Evolutionary conservation across 192 early-diverging fungal species (phyloP), one percentile per base, ranked within the genome.

Genomic region (Coemansia sp.): DNA sequence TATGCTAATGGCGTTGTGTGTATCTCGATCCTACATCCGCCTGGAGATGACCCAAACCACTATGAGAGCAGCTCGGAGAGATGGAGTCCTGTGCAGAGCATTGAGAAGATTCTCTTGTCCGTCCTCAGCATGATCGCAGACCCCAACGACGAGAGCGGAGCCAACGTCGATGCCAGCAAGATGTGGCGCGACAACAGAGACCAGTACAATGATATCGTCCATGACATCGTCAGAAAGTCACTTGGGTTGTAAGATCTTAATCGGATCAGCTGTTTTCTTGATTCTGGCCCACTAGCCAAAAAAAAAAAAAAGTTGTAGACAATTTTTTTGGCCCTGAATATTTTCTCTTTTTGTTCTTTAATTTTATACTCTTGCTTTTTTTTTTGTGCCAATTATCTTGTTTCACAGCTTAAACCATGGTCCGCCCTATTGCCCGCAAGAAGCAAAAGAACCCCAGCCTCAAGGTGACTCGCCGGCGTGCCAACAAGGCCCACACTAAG

Each of bases 101-200:
- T 99, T 3, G 97, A 99, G 71, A 99, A 99, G 86, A 98, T 99
- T 63, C 74, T 99, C 66, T 75, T 99, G 49, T 93, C 91, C 2
- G 97, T 99, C 1, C 88, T 98, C 8, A 93, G 91, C 79, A 98
- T 98, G 96, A 80, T 98, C 63, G 94, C 96, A 22, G 97, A 99
- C 80, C 97, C 97, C 13, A 99, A 99, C 71, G 96, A 96, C 77
- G 97, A 99, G 75, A 96, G 94, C 87, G 93, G 94, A 24, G 97
- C 97, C n/a, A 97, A 97, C 66, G 93, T 99, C 59, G 97, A 99
- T 85, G 96, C 96, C 43, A 94, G 94, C 86, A 98, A 98, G 88
- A 92, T 99, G 88, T 98, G 93, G 93, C 83, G 96, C 44, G 84
- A 87, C 11, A 88, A 99, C 75, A 87, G 96, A 62, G 87, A 90